Percentiles rank a stretch among this genome's conserved stretches.
phyloP scores from a whole-genome alignment of 306 rosid species.

The Glycyrrhiza uralensis region DNA sequence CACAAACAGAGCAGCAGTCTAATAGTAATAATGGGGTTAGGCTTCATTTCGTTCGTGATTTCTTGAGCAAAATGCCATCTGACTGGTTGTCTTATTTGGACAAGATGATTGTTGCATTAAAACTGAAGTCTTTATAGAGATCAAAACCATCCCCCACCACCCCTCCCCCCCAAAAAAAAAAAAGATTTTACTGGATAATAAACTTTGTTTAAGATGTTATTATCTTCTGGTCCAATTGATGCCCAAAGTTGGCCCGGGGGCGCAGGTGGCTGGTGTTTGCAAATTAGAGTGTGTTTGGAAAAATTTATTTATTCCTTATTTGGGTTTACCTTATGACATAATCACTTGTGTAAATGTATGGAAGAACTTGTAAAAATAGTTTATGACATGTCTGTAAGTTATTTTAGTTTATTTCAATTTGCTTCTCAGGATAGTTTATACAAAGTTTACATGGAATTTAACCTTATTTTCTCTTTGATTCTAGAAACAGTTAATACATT shows the following conservation, averaged over 20 bases:
- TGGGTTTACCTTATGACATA: no score
- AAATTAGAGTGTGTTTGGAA: no score
- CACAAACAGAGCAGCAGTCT: neutral
- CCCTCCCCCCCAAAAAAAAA: neutral
- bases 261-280: no score
- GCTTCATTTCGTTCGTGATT: slow-evolving; percentile 10
- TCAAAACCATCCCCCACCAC: neutral
- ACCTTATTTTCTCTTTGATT: no score
- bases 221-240: neutral
- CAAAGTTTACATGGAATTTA: no score
- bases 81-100: neutral
- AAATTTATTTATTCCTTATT: no score
- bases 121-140: neutral
- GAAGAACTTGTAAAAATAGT: no score
- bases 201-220: neutral
- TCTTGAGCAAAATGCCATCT: neutral
- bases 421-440: no score
- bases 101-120: neutral
- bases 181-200: neutral
- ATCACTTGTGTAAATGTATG: no score
- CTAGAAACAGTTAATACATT: no score
- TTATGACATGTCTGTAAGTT: no score
- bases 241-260: neutral
- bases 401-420: no score
- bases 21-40: slow-evolving; percentile 16